Evolutionary conservation across 495 filamentous ascomycete species (phyloP), one percentile per base, ranked within the genome.

Genomic region (Hyaloscypha variabilis): DNA sequence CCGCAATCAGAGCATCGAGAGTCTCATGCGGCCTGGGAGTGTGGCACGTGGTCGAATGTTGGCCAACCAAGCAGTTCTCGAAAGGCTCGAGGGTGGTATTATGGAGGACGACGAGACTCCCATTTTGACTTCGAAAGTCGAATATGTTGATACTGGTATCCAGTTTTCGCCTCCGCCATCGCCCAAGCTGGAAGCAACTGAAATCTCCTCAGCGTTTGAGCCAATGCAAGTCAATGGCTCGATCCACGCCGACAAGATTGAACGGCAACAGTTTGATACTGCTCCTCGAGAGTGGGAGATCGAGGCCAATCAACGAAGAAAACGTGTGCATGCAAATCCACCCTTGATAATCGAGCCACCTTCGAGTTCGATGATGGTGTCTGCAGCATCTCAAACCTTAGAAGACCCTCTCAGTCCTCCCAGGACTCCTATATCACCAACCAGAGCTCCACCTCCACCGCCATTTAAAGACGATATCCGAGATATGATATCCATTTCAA

Each of bases 91-190:
- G 66, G 75, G 72, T 51, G 77, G 79, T 19, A 78, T 77, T 52
- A 78, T 82, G 64, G 78, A 77, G 53, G 81, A 84, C 59, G 83
- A 84, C 42, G 65, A 69, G 62, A 67, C 67, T 6, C 39, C 39
- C 3, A 49, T 58, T 19, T 62, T 66, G 62, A 19, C 36, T 39
- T 21, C 24, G 19, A 73, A 71, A 31, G 61, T 71, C 30, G 67
- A 74, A 36, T 94, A 94, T 74, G 83, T 83, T 46, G 91, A 96
- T 73, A 82, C 83, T n/a, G 91, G 87, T 2, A 82, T 91, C 49
- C 93, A 97, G 74, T 93, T 83, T 70, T 92, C 93, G 51, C 92
- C 92, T 51, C 93, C 91, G 8, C 81, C 88, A 2, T 96, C 91
- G 21, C 92, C 92, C 6, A 80, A 77, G 52, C 58, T 84, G n/a